phyloP scores from a whole-genome alignment of 352 stramenopile species.

The Phytophthora citrophthora region DNA sequence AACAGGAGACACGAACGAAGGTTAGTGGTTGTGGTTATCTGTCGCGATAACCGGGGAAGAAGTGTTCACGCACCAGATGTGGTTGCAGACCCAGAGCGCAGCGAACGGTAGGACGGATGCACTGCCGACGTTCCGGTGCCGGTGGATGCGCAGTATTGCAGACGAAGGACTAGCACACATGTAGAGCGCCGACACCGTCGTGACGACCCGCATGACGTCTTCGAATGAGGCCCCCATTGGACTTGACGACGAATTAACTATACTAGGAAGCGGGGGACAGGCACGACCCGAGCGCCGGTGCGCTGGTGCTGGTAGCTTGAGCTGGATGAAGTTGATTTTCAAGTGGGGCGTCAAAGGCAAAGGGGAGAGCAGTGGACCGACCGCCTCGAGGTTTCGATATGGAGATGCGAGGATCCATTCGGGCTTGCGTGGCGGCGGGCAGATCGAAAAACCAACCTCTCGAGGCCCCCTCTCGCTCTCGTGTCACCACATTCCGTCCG shows the following conservation, averaged over 20 bases:
- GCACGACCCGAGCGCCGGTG: constrained; percentile 5
- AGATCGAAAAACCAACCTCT: constrained; percentile 12
- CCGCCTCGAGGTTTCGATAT: too few species aligned
- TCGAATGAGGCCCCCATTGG: constrained; percentile 44
- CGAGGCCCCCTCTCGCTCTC: constrained; percentile 11
- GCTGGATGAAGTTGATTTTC: constrained; percentile 24
- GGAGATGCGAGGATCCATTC: background rate
- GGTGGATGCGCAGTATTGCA: constrained; percentile 60
- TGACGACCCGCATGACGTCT: constrained; percentile 61
- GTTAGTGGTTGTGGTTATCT: constrained; percentile 11
- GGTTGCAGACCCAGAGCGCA: constrained; percentile 71
- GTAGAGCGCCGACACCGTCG: constrained; percentile 72
- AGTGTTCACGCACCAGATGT: constrained; percentile 61
- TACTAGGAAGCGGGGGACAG: background rate
- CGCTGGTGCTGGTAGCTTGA: constrained; percentile 19
- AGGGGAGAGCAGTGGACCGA: background rate
- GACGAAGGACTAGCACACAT: constrained; percentile 74
- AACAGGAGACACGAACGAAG: background rate
- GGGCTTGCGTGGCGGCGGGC: background rate
- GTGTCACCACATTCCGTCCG: constrained; percentile 12
- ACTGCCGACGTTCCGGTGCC: constrained; percentile 44
- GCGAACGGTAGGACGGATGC: constrained; percentile 62
- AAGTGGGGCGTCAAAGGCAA: constrained; percentile 15
- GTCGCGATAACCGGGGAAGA: background rate
- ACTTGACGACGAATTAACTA: constrained; percentile 1